Base-by-base conservation (phyloP, 2,329 filamentous ascomycete species). In the Alternaria dauci region DNA sequence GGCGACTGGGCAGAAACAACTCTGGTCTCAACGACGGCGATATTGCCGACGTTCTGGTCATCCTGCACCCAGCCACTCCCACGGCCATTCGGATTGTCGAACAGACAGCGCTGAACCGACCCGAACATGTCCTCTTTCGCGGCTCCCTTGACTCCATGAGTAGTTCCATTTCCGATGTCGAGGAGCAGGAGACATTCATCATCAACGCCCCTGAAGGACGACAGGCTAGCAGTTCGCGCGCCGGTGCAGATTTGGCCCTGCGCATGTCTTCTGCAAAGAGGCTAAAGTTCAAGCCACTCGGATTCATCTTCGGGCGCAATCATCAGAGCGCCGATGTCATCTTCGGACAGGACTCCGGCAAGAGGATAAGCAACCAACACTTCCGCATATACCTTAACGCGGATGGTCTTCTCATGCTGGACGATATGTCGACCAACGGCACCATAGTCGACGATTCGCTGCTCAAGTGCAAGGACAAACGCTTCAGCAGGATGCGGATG, bases 361-460 rank as follows among this genome's bases (percentile, higher is more conserved):
- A 87, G 75, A 87, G 91, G 43, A 86, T 99, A 61, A 98, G 94
- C 82, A 97, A 98, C 75, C 85, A 91, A n/a, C 95, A 99, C 76
- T 99, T 98, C 76, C 90, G 93, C 54, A 96, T 99, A 63, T 97
- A 91, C 74, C 85, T 97, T 70, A 99, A 96, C 71, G 83, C 88
- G n/a, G 88, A 92, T 65, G 92, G 91, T 28, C 89, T 91, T 58
- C 85, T 97, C 66, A 97, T 99, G 93, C 82, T 98, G 12, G 90
- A 97, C 77, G 95, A 99, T 74, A 87, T 89, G 75, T 98, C 95
- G 0, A 97, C 93, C n/a, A 99, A 98, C 72, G 95, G 95, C 28
- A 98, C 95, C 4, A 84, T 92, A 61, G 92, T 98, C 58, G 94
- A 98, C 78, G 85, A 87, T 25, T 82, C 83, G 18, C 81, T 92